phyloP scores from a whole-genome alignment of 805 yeast genomes.

The Kregervanrija fluxuum region DNA sequence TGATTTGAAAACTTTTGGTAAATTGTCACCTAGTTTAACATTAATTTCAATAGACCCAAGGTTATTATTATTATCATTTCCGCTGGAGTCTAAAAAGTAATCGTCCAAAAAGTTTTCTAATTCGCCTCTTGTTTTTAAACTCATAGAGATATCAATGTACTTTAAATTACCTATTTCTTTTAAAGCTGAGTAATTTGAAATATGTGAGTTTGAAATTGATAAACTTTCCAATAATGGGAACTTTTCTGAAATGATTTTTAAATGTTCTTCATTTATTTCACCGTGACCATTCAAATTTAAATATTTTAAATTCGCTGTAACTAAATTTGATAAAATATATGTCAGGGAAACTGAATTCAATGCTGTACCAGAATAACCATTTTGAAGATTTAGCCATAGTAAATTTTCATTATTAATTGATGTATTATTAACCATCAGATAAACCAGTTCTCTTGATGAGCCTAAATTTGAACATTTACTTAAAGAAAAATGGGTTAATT shows the following conservation, averaged over 20 bases:
- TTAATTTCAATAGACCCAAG: conserved; percentile 56
- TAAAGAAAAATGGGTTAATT: conserved; percentile 67
- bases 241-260: conserved; percentile 31
- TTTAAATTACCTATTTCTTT: conserved; percentile 30
- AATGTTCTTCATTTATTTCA: conserved; percentile 34
- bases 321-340: conserved; percentile 36
- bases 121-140: neutral
- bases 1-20: conserved; percentile 5
- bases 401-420: conserved; percentile 38
- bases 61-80: neutral
- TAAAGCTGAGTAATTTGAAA: conserved; percentile 4
- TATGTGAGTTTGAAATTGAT: conserved; percentile 6
- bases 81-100: no score
- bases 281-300: conserved; percentile 43
- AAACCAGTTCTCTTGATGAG: conserved; percentile 63
- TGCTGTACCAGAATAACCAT: conserved; percentile 45
- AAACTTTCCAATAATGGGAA: conserved; percentile 38
- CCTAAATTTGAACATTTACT: conserved; percentile 55
- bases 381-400: conserved; percentile 46
- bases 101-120: no score
- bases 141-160: conserved; percentile 41
- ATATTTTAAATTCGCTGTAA: conserved; percentile 38
- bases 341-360: conserved; percentile 40
- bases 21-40: conserved; percentile 39
- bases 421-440: conserved; percentile 67